These are phyloP conservation scores for Fusarium anthophilum DNA, from an alignment of 2,329 filamentous ascomycete species.

Conservation along the genomic window DNA sequence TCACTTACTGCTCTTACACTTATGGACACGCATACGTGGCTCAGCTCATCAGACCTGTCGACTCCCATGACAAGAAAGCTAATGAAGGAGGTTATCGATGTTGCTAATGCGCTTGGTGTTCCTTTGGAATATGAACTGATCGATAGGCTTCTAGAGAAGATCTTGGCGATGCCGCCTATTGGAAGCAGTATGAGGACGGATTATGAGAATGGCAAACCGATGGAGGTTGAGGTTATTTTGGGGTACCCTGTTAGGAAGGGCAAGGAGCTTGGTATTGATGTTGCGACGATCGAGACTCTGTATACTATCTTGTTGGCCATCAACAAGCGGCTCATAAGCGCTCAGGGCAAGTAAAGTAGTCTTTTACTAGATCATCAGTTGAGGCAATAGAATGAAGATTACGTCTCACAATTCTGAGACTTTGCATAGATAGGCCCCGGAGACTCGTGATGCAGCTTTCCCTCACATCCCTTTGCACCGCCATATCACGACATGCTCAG, in stretches of 20 bases:
- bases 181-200: conserved; percentile 66
- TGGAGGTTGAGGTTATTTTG: conserved; percentile 72
- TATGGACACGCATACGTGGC: conserved; percentile 61
- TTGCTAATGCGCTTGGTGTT: conserved; percentile 63
- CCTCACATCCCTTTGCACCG: not conserved
- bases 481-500: not conserved
- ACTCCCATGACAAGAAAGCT: conserved; percentile 62
- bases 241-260: conserved; percentile 68
- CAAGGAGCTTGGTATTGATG: conserved; percentile 61
- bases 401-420: accelerated
- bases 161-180: conserved; percentile 56
- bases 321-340: conserved; percentile 32
- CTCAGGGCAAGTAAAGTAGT: not conserved
- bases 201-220: conserved; percentile 62
- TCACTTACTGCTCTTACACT: conserved; percentile 66
- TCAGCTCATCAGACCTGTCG: conserved; percentile 54
- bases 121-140: conserved; percentile 57
- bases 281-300: conserved; percentile 59
- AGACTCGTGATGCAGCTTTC: no score
- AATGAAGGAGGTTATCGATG: conserved; percentile 62
- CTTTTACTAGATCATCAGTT: no score
- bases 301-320: conserved; percentile 48
- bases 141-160: conserved; percentile 57
- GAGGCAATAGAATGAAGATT: no score
- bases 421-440: no score